Evolutionary conservation across 2,329 filamentous ascomycete species (phyloP), one percentile per base, ranked within the genome.

Genomic region (Verticillium zaregamsianum): DNA sequence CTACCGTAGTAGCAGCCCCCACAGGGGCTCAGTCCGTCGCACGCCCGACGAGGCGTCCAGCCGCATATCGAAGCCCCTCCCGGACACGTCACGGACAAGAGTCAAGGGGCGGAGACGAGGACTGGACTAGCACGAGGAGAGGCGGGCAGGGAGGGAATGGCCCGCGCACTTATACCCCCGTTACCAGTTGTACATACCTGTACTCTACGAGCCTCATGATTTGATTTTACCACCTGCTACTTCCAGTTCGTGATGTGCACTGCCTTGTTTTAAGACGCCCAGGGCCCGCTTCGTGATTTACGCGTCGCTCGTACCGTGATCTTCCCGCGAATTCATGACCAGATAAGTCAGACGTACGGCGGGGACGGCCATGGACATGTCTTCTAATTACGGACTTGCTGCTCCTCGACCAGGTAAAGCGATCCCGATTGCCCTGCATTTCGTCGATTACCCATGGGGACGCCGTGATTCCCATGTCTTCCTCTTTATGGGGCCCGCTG

Each of bases 11-110:
- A 63, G 64, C 56, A 77, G 73, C 64, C 72, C 76, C 49, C 68
- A 71, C 58, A 62, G 67, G 66, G 65, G 68, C 65, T 67, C n/a
- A 45, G 73, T 76, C 62, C 74, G 79, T 67, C 77, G 79, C 65
- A 80, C 78, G 72, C 80, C 79, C 35, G 80, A 81, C 57, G 76
- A 80, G 68, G 69, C 74, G 61, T 64, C 76, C 45, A 79, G 79
- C 60, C 80, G 79, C 65, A 76, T 85, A 66, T 80, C 80, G 64
- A 85, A 85, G 68, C 69, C 77, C 60, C 69, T 72, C 62, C 69
- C 76, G 61, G 80, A 82, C 64, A 65, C 72, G 31, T 65, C 68
- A 59, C 74, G 79, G 68, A 75, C 73, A 63, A 77, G 78, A 69
- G 72, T 74, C 1, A 78, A 73, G 65, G 72, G 72, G 63, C 76